Base-by-base conservation (phyloP, 371 early-diverging fungal genomes). In the Mortierella sp. region DNA sequence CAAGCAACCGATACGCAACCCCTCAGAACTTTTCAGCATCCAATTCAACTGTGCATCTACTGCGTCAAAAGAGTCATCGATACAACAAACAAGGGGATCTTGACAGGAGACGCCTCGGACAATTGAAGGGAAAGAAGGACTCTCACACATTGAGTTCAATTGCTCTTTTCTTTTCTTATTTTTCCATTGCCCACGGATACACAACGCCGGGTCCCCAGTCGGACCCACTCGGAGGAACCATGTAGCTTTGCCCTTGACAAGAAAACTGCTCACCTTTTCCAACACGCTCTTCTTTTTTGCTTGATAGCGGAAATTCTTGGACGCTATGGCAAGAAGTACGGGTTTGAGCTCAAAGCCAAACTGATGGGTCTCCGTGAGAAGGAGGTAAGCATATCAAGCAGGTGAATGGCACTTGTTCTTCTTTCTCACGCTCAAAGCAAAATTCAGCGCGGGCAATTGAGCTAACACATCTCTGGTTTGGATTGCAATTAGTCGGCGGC, bases 331-430 rank as follows among this genome's bases (percentile, higher is more conserved):
- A 91, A 92, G 86, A 89, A 81, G n/a, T 97, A 94, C 77, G 91
- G 90, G 11, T 96, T 95, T 89, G 95, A 94, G 34, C 89, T 96
- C 76, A 98, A 97, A 89, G 88, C 93, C 57, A 91, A 93, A 84
- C 87, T 97, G 86, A 96, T 97, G 96, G 97, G 97, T 8, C 91
- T 93, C 71, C 93, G 90, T 40, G 91, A 90, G 69, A 81, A 87
- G 28, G 95, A 94, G 82, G 94, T 93, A 87, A 72, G 34, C 13
- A 3, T 19, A 0, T 31, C 14, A 11, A 2, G 26, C 5, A n/a
- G 46, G 59, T 31, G 26, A n/a, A 26, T 8, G 4, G 34, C 28
- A 24, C 28, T 24, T 40, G 3, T 54, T 54, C 37, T 8, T 37
- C 61, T 5, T 43, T 46, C 48, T 46, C 48, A 46, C 13, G 48